Percentiles rank a stretch among this genome's conserved stretches.
phyloP scores from a whole-genome alignment of 768 basidiomycete species.

The Udeniomyces megalosporus region DNA sequence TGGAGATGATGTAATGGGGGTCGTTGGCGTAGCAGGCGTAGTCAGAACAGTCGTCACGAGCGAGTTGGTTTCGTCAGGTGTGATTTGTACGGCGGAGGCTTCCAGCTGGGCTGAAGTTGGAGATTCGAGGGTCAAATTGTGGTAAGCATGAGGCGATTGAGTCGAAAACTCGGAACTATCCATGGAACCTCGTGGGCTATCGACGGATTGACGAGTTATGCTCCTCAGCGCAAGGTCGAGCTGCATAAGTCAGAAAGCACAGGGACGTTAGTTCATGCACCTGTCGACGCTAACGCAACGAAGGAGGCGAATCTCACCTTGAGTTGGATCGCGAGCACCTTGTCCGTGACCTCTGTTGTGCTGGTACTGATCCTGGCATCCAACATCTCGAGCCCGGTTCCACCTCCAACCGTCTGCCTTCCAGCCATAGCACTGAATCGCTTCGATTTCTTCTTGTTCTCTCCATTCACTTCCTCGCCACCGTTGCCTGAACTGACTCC shows the following conservation, averaged over 20 bases:
- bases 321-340: constrained; percentile 74
- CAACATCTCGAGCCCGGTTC: constrained; percentile 59
- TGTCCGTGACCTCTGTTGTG: constrained; percentile 32
- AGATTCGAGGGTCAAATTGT: too few species aligned
- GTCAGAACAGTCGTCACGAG: too few species aligned
- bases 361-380: constrained; percentile 59
- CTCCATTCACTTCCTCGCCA: constrained; percentile 20
- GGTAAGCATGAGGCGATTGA: too few species aligned
- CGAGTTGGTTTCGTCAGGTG: too few species aligned
- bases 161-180: too few species aligned
- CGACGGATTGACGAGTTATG: constrained; percentile 3
- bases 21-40: too few species aligned
- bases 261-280: not conserved
- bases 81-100: too few species aligned
- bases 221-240: constrained; percentile 53
- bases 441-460: constrained; percentile 4
- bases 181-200: not conserved
- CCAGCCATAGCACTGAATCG: constrained; percentile 17
- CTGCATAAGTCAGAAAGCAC: constrained; percentile 32
- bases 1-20: too few species aligned
- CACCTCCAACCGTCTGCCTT: constrained; percentile 69
- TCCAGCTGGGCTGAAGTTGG: too few species aligned
- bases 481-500: too few species aligned
- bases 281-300: not conserved
- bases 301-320: constrained; percentile 47